Evolutionary conservation across 2,329 filamentous ascomycete genomes (phyloP).

Genomic region (Microdochium trichocladiopsis): DNA sequence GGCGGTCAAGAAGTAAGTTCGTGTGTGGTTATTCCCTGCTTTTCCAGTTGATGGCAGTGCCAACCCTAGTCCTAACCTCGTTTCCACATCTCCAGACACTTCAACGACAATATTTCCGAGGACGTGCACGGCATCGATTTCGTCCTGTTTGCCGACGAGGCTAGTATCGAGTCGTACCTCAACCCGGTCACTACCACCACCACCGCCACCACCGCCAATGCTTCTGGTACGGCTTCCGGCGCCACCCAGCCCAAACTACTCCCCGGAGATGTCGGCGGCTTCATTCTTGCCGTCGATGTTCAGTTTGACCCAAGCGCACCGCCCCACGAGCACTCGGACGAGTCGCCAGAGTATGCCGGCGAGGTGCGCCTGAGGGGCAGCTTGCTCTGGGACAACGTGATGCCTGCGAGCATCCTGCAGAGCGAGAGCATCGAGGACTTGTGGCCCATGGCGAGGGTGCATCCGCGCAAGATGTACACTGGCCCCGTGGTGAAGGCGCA

Average conservation of each 20-base stretch:
- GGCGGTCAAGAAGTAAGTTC: constrained; percentile 3
- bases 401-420: constrained; percentile 9
- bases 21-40: background rate
- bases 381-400: constrained; percentile 20
- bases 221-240: too few species aligned
- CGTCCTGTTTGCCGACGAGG: constrained; percentile 5
- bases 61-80: too few species aligned
- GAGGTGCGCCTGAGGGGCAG: constrained; percentile 19
- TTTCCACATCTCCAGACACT: too few species aligned
- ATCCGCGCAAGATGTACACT: constrained; percentile 18
- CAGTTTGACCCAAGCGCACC: constrained; percentile 9
- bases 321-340: constrained; percentile 6
- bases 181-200: constrained; percentile 4
- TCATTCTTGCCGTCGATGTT: constrained; percentile 16
- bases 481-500: constrained; percentile 6
- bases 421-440: constrained; percentile 9
- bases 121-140: background rate
- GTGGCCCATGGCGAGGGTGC: constrained; percentile 19
- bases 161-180: constrained; percentile 5
- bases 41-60: too few species aligned
- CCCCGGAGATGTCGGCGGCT: constrained; percentile 11
- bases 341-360: constrained; percentile 13
- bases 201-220: too few species aligned
- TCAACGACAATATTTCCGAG: background rate
- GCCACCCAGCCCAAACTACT: constrained; percentile 3